Percentiles rank a stretch among this genome's conserved stretches.
These are phyloP conservation scores for Lunularia cruciata DNA, from an alignment of 225 moss, liverwort and hornwort species.

Conservation along the genomic window DNA sequence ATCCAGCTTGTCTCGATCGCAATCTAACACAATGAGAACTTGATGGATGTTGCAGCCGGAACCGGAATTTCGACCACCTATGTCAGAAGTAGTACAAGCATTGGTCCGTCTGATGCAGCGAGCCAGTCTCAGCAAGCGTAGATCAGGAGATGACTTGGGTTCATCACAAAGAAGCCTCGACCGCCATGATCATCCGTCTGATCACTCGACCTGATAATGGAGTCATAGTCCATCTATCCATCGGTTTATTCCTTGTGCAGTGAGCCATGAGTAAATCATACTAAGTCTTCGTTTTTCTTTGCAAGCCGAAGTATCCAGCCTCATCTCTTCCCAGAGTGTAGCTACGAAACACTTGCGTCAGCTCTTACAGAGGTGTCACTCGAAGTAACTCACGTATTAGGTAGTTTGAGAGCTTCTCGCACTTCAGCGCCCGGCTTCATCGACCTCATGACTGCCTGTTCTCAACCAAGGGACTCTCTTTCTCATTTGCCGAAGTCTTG, in stretches of 20 bases:
- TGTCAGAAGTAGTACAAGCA: slow-evolving; percentile 73
- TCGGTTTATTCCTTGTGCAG: slow-evolving; percentile 3
- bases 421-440: slow-evolving; percentile 2
- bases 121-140: slow-evolving; percentile 65
- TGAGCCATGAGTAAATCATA: slow-evolving; percentile 7
- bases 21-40: neutral
- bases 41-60: slow-evolving; percentile 54
- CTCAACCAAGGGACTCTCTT: neutral
- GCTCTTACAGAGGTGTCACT: neutral
- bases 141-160: slow-evolving; percentile 69
- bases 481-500: neutral
- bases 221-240: neutral
- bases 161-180: slow-evolving; percentile 57
- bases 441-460: neutral
- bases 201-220: slow-evolving; percentile 17
- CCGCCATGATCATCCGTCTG: slow-evolving; percentile 29
- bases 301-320: slow-evolving; percentile 1
- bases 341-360: neutral
- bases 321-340: neutral
- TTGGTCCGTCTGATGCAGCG: slow-evolving; percentile 74
- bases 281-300: neutral
- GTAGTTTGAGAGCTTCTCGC: neutral
- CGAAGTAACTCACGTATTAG: neutral
- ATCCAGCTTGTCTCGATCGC: neutral
- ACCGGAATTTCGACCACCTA: slow-evolving; percentile 72